Conservation (phyloP, 306 rosid genomes). For the Vigna radiata region DNA sequence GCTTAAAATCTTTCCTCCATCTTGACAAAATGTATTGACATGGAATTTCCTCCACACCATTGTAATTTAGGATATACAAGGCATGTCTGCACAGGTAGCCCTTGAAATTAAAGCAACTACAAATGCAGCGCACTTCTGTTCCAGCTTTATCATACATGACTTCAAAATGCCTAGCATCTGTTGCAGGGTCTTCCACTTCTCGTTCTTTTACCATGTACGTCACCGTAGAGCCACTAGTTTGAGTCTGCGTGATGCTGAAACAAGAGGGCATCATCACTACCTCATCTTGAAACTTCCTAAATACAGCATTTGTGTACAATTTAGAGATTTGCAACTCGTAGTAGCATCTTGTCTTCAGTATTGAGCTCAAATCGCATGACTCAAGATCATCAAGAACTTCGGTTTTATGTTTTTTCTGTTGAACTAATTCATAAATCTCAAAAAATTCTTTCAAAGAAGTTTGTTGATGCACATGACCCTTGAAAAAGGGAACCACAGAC, state of each 20-base stretch:
- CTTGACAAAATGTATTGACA: conserved; percentile 78
- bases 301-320: conserved; percentile 70
- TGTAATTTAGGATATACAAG: conserved; percentile 74
- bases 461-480: conserved; percentile 69
- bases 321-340: conserved; percentile 91
- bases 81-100: conserved; percentile 95
- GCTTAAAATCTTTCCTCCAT: conserved; percentile 93
- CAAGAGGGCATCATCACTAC: conserved; percentile 76
- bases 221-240: conserved; percentile 63
- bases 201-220: conserved; percentile 78
- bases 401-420: conserved; percentile 59
- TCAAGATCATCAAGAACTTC: conserved; percentile 79
- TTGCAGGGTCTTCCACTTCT: conserved; percentile 60
- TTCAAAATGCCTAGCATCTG: conserved; percentile 63
- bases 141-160: conserved; percentile 82
- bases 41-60: conserved; percentile 88
- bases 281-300: conserved; percentile 86
- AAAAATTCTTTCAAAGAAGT: conserved; percentile 85
- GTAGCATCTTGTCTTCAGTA: conserved; percentile 66
- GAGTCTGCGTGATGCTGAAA: conserved; percentile 66
- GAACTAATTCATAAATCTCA: conserved; percentile 59
- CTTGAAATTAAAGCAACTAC: conserved; percentile 86
- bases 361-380: conserved; percentile 64
- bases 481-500: conserved; percentile 60
- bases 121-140: conserved; percentile 79